Base-by-base conservation (phyloP, 2,329 filamentous ascomycete genomes). In the Alternaria brassicicola region DNA sequence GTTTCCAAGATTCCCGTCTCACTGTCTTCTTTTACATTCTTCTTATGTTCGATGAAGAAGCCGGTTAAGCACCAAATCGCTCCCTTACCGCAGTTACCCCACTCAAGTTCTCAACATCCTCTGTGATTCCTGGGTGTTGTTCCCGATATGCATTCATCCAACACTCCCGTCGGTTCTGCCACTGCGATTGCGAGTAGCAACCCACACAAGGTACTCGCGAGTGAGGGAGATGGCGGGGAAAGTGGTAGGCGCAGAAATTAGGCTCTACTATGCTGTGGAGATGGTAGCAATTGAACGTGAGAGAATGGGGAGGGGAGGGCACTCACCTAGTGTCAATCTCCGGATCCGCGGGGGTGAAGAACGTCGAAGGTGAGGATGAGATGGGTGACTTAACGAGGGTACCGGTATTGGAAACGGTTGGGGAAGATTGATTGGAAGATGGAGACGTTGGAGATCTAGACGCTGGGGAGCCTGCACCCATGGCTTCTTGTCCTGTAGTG, bases 171-270 rank as follows among this genome's bases (percentile, higher is more conserved):
- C 61, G 19, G 1, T 4, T 15, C 41, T 54, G 48, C 58, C 65
- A 74, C 54, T 65, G 41, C 0, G 64, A 62, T 30, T 57, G 28
- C 47, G 66, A 36, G 31, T 73, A 75, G 55, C 72, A 76, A 6
- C 52, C 46, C 17, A 65, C 26, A 31, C 73, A 76, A 4, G 73
- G 72, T 31, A 61, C 62, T 13, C 43, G 45, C 26, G 63, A 66
- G 4, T 26, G 33, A 2, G 63, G 57, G 1, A 68, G 49, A 23
- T 63, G 49, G 36, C 48, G 65, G n/a, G 63, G 60, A 41, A 72
- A 68, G 53, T 63, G 61, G 49, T 67, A 64, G 6, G 42, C 7
- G 52, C 71, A 74, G 46, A 63, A 63, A 3, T 64, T 67, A 1
- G 60, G 61, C 19, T 57, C 50, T 2, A 35, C 10, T 13, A 35